Conservation (phyloP, 306 rosid species). For the Rubus idaeus region DNA sequence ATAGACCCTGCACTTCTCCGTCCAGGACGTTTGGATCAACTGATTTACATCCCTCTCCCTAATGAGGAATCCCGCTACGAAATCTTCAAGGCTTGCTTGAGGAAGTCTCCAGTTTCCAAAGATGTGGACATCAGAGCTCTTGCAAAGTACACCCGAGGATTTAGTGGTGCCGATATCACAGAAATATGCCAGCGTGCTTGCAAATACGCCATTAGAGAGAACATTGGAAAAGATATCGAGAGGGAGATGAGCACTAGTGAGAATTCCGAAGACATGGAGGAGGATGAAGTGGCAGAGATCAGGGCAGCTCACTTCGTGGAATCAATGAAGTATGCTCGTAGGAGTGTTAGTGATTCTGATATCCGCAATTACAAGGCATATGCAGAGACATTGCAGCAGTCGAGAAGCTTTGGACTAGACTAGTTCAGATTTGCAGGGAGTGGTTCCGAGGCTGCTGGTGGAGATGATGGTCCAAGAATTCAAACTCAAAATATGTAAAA, state of each 20-base stretch:
- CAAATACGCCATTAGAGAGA: conserved; percentile 6
- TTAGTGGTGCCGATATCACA: conserved; percentile 10
- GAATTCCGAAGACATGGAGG: background rate
- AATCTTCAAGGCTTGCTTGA: conserved; percentile 11
- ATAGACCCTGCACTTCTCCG: conserved; percentile 9
- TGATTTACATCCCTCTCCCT: conserved; percentile 10
- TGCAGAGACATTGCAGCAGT: background rate
- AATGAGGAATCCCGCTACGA: background rate
- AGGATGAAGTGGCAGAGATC: conserved; percentile 4
- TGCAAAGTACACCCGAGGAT: background rate
- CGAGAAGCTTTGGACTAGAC: background rate
- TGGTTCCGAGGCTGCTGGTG: background rate
- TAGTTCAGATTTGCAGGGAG: background rate
- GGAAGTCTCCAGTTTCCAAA: background rate
- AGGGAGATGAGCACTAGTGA: background rate
- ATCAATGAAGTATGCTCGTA: background rate
- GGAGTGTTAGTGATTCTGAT: conserved; percentile 5
- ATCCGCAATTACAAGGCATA: background rate
- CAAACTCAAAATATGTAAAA: background rate
- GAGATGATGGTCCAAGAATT: background rate
- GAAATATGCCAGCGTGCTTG: conserved; percentile 18
- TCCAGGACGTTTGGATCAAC: conserved; percentile 2
- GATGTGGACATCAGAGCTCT: conserved; percentile 2
- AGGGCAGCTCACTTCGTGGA: background rate
- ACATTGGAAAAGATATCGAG: conserved; percentile 3